These are phyloP conservation scores for Colletotrichum shisoi DNA, from an alignment of 2,329 filamentous ascomycete genomes.

Conservation along the genomic window DNA sequence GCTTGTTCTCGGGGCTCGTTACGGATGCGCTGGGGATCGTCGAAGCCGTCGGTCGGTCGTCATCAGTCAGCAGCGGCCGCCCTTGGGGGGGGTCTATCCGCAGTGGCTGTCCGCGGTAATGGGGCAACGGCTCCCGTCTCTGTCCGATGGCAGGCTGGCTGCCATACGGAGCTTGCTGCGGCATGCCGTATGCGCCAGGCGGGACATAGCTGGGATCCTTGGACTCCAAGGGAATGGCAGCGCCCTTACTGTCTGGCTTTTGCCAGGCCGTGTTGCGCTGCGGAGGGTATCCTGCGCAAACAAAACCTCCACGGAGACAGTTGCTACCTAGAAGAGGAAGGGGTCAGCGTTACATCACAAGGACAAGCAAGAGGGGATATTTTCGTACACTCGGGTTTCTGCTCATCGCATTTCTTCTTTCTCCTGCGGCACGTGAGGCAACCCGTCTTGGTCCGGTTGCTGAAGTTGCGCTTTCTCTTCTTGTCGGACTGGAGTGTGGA, in stretches of 20 bases:
- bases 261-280: conserved; percentile 76
- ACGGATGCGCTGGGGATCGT: conserved; percentile 66
- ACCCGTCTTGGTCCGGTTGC: conserved; percentile 93
- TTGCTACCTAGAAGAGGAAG: conserved; percentile 72
- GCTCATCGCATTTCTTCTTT: conserved; percentile 98
- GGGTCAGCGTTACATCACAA: conserved; percentile 30
- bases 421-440: conserved; percentile 89
- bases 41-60: conserved; percentile 67
- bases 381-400: conserved; percentile 85
- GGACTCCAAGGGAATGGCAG: conserved; percentile 79
- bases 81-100: conserved; percentile 70
- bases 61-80: conserved; percentile 63
- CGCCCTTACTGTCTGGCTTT: conserved; percentile 75
- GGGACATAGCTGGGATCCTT: conserved; percentile 75
- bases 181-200: conserved; percentile 69
- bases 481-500: conserved; percentile 67
- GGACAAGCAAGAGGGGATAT: not conserved
- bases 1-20: conserved; percentile 67
- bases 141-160: conserved; percentile 47
- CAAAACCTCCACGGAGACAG: conserved; percentile 86
- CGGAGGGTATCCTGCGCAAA: conserved; percentile 89
- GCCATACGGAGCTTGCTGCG: conserved; percentile 55
- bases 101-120: conserved; percentile 68
- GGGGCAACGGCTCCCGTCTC: conserved; percentile 66
- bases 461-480: conserved; percentile 82